Percentiles rank a stretch among this genome's conserved stretches.
Conservation (phyloP, 208 protist species). For the Blastocrithidia nonstop region DNA sequence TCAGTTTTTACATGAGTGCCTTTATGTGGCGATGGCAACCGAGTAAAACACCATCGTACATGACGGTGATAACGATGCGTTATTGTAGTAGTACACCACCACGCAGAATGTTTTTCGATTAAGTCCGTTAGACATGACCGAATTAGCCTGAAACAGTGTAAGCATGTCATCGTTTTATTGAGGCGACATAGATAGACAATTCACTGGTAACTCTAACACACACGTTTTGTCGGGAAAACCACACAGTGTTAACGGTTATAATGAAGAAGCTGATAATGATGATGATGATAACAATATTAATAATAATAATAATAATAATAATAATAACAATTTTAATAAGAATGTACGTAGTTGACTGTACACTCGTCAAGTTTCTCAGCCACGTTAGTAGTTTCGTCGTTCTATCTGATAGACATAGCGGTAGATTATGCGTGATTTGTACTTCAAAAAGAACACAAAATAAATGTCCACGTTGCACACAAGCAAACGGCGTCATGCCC, state of each 20-base stretch:
- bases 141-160: slow-evolving; percentile 80
- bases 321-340: slow-evolving; percentile 55
- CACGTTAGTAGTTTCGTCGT: slow-evolving; percentile 72
- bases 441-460: slow-evolving; percentile 24
- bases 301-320: too few relatives aligned
- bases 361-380: slow-evolving; percentile 73
- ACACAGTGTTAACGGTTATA: too few relatives aligned
- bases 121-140: slow-evolving; percentile 72
- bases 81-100: slow-evolving; percentile 84
- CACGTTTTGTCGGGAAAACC: too few relatives aligned
- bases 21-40: slow-evolving; percentile 94
- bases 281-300: slow-evolving; percentile 51
- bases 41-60: slow-evolving; percentile 91
- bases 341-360: too few relatives aligned
- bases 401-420: slow-evolving; percentile 70
- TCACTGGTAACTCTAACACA: too few relatives aligned
- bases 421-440: slow-evolving; percentile 65
- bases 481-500: background rate
- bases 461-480: too few relatives aligned
- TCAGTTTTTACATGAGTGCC: slow-evolving; percentile 88
- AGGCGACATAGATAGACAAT: too few relatives aligned
- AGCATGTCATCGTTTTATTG: slow-evolving; percentile 77
- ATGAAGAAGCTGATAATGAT: background rate
- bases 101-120: slow-evolving; percentile 78
- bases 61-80: slow-evolving; percentile 44